A percentile compares a stretch with the other conserved stretches of the same genome.
phyloP scores from a whole-genome alignment of 2,329 filamentous ascomycete genomes.

The Nemania sp. region DNA sequence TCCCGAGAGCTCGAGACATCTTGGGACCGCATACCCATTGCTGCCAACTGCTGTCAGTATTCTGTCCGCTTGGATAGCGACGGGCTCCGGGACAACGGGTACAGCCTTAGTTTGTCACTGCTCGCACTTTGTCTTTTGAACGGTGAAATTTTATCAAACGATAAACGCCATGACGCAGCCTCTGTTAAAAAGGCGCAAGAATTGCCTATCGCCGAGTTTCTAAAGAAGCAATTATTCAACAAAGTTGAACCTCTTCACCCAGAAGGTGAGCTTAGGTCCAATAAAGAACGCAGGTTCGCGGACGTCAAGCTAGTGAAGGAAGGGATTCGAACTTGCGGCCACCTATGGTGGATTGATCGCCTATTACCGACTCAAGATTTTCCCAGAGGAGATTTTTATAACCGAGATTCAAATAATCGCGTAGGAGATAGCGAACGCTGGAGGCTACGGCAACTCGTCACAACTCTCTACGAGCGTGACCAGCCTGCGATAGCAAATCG shows the following conservation, averaged over 20 bases:
- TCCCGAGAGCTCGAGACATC: background rate
- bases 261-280: conserved; percentile 1
- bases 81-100: background rate
- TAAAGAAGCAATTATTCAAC: conserved; percentile 1
- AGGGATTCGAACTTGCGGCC: conserved; percentile 5
- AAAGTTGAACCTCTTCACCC: conserved; percentile 42
- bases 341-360: conserved; percentile 14
- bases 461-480: too few relatives aligned
- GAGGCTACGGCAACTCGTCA: too few relatives aligned
- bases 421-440: too few relatives aligned
- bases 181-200: background rate
- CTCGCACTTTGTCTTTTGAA: conserved; percentile 16
- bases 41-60: conserved; percentile 20
- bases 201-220: background rate
- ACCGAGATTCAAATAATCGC: background rate
- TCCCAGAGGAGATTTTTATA: background rate
- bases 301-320: background rate
- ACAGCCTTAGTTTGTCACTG: conserved; percentile 14
- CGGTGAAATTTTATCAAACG: conserved; percentile 16
- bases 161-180: background rate
- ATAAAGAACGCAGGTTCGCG: conserved; percentile 15
- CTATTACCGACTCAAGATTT: background rate
- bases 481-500: too few relatives aligned
- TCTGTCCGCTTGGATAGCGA: background rate
- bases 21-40: conserved; percentile 11